Conservation (phyloP, 495 filamentous ascomycete genomes). For the Daldinia grandis region DNA sequence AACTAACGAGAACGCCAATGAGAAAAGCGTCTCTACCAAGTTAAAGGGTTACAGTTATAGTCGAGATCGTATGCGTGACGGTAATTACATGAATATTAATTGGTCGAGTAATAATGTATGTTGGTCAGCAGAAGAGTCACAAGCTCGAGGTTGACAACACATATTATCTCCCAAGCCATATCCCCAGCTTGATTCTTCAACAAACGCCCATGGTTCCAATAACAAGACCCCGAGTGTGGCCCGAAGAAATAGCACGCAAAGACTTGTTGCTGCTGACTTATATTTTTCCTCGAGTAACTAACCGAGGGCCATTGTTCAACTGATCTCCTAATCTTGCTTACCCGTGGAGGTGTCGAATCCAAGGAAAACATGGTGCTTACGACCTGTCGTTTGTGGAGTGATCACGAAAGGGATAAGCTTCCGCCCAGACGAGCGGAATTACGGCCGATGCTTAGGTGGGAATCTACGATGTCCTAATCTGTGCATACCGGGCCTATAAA, state of each 20-base stretch:
- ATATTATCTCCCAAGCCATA: neutral
- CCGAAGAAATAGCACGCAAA: neutral
- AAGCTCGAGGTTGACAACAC: neutral
- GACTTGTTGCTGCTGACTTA: neutral
- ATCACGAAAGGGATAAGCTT: neutral
- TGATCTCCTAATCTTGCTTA: neutral
- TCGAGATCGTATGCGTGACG: neutral
- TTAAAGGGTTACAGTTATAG: neutral
- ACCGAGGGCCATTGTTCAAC: neutral
- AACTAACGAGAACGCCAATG: neutral
- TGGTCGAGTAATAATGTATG: neutral
- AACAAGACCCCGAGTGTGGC: neutral
- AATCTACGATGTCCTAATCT: neutral
- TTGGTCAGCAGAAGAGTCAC: neutral
- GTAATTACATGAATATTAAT: neutral
- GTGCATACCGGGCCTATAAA: neutral
- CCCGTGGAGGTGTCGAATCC: neutral
- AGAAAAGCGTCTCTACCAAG: neutral
- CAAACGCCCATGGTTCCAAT: neutral
- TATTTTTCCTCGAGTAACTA: neutral
- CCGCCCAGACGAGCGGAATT: neutral
- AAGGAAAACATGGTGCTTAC: conserved; percentile 4
- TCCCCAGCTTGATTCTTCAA: neutral
- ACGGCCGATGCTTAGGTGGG: neutral
- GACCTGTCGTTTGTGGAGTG: neutral